Evolutionary conservation across 2,329 filamentous ascomycete species (phyloP).

Genomic region (Cytospora leucostoma): DNA sequence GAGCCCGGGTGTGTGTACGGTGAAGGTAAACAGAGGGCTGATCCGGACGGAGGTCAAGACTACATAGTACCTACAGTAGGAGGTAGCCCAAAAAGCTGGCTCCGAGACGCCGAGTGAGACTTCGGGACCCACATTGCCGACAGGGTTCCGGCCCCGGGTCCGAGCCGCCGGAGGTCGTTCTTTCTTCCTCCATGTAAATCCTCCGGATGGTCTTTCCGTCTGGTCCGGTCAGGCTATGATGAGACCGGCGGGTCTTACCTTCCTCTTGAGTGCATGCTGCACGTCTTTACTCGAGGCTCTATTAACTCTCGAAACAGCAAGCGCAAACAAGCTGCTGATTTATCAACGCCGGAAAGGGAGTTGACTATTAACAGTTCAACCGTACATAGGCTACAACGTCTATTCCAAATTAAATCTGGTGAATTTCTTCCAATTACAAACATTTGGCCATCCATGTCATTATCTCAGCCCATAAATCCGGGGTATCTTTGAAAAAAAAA

Average conservation of each 20-base stretch:
- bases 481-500: neutral
- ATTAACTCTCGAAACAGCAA: too few relatives aligned
- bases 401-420: neutral
- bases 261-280: too few relatives aligned
- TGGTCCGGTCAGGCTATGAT: neutral
- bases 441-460: neutral
- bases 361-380: too few relatives aligned
- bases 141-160: neutral
- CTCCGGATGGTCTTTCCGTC: neutral
- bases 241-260: too few relatives aligned
- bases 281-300: too few relatives aligned
- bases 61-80: neutral
- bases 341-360: too few relatives aligned
- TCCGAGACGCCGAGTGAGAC: neutral
- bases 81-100: neutral
- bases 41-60: neutral
- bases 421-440: neutral
- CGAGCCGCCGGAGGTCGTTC: neutral
- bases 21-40: too few relatives aligned
- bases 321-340: too few relatives aligned
- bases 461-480: neutral
- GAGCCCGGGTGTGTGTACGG: too few relatives aligned
- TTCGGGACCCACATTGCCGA: conserved; percentile 9
- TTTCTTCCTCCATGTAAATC: neutral
- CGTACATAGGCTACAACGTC: neutral